Evolutionary conservation across 768 basidiomycete genomes (phyloP), one percentile per base, ranked within the genome.

Genomic region (Macrocybe gigantea): DNA sequence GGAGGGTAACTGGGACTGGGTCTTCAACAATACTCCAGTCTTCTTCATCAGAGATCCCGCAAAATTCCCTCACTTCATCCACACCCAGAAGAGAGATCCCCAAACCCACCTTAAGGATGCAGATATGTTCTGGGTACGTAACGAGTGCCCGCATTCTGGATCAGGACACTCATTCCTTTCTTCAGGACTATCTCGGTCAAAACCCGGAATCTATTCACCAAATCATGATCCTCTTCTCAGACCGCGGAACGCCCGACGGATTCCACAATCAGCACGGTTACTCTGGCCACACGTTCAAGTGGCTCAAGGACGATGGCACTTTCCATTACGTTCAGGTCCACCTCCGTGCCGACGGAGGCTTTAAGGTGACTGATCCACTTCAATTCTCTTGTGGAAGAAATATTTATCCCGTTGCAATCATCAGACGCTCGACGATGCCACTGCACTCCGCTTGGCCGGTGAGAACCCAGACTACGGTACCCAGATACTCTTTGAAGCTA

Each of bases 41-140:
- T 93, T 93, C 80, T 87, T 91, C 73, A 80, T 96, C 64, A 80
- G 84, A 56, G 83, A 94, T 64, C 80, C 88, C 10, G 78, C 85
- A 67, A 85, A 92, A 67, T 96, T 95, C 77, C 84, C 89, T 39
- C 90, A 96, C 71, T 85, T 96, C 67, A 89, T 95, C 56, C 94
- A 97, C 72, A 91, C 91, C 30, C 88, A 90, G 63, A 93, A 93
- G 73, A 80, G 87, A 53, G 79, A 91, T 64, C 94, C 94, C 11
- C 88, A 91, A 61, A 94, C 93, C 6, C 89, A 97, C 67, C 66
- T 94, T 57, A 92, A 88, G 65, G 91, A 92, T 70, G 62, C 84
- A 41, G 88, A 93, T 63, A 80, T 79, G 75, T 93, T 87, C 75
- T 88, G 85, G 87, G 83, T 85, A 58, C 34, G 74, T 53, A 7